Conservation (phyloP, 129 eudicot genomes). For the Chrysanthemum seticuspe region DNA sequence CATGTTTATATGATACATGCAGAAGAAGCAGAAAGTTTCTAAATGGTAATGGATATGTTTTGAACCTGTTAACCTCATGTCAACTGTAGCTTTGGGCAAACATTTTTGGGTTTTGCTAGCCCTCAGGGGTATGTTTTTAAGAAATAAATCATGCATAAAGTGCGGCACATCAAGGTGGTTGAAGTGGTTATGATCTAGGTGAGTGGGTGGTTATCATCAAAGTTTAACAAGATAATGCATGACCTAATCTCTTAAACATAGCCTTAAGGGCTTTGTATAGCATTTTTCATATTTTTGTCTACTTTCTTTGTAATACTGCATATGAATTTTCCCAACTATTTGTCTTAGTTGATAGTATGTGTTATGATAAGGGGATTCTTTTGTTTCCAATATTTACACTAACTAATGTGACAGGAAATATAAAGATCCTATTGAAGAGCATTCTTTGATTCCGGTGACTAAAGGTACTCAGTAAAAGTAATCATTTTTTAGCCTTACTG, state of each 20-base stretch:
- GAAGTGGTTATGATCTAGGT: too few relatives aligned
- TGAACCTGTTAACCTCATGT: not conserved
- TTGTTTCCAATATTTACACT: conserved; percentile 10
- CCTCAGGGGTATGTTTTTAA: too few relatives aligned
- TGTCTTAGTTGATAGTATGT: conserved; percentile 5
- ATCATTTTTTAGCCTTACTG: conserved; percentile 8
- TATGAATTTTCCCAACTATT: not conserved
- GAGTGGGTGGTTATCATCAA: too few relatives aligned
- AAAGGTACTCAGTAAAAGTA: conserved; percentile 23
- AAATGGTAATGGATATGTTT: conserved; percentile 18
- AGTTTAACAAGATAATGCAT: too few relatives aligned
- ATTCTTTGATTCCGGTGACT: conserved; percentile 28
- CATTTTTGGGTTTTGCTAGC: not conserved
- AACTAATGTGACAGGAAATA: conserved; percentile 36
- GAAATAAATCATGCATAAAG: too few relatives aligned
- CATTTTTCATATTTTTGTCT: not conserved
- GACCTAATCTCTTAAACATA: too few relatives aligned
- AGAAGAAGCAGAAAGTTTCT: conserved; percentile 4
- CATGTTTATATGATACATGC: not conserved
- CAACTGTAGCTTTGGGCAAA: not conserved
- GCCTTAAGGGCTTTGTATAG: too few relatives aligned
- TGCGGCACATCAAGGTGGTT: too few relatives aligned
- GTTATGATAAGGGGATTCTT: not conserved
- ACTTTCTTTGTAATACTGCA: not conserved
- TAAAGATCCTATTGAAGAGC: conserved; percentile 36